Base-by-base conservation (phyloP, 2,329 filamentous ascomycete species). In the Sporothrix phasma region DNA sequence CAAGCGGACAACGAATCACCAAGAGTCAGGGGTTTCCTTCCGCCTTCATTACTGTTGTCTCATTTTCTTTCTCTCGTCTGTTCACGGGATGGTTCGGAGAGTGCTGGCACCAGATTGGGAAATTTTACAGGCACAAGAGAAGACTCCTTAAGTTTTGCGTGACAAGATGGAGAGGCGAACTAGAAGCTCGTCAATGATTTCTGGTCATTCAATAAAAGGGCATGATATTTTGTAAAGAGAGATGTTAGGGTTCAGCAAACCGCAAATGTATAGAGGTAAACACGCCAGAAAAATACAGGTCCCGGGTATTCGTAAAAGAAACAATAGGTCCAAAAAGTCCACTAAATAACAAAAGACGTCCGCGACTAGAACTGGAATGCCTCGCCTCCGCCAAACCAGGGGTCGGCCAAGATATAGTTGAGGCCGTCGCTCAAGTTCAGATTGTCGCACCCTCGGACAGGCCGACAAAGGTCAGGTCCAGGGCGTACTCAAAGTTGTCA, bases 401-500 rank as follows among this genome's bases (percentile, higher is more conserved):
- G 74, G 63, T 79, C 77, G 64, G 74, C 72, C 60, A 77, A 70
- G 61, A 75, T 71, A 66, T 74, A 74, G 39, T 72, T 71, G 60
- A 75, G 71, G 8, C 73, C 73, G 17, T 75, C 72, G 65, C 73
- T 72, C 62, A 73, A 45, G 51, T 61, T 61, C 10, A 64, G 45
- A 4, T 46, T 60, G 51, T 63, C 62, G 53, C 53, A 19, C 46
- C 58, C 15, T 67, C 66, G 19, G 66, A 5, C 39, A 66, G 47
- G 1, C 72, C 76, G 11, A 73, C 74, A 45, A 79, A 69, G 2
- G 76, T 77, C 63, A 77, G 70, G 45, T 76, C 76, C 73, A 78
- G 74, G n/a, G 76, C 77, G 62, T 78, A 75, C 61, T 76, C 76
- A 63, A 77, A 76, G 13, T 75, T 76, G 62, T 77, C 75, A 24